These are phyloP conservation scores for Huiozyma sinensis DNA, from an alignment of 805 yeast genomes.

Conservation along the genomic window DNA sequence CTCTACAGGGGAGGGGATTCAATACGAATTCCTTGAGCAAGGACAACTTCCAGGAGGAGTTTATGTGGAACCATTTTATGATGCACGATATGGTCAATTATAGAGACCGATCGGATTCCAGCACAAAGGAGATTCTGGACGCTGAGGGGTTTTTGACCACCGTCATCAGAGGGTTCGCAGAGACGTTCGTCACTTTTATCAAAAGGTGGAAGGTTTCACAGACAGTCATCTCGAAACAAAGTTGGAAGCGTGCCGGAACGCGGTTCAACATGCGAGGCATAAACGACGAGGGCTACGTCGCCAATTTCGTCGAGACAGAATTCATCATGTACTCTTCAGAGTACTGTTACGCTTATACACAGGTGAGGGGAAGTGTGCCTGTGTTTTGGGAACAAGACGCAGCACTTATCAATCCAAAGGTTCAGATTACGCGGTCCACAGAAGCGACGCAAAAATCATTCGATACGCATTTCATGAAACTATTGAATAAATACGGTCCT, in stretches of 20 bases:
- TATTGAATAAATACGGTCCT: constrained; percentile 69
- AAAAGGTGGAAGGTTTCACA: constrained; percentile 35
- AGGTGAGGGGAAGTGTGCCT: constrained; percentile 90
- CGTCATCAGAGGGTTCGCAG: constrained; percentile 91
- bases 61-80: constrained; percentile 95
- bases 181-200: constrained; percentile 42
- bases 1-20: constrained; percentile 66
- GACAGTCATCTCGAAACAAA: constrained; percentile 82
- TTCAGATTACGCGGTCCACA: constrained; percentile 71
- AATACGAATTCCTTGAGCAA: constrained; percentile 34
- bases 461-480: constrained; percentile 62
- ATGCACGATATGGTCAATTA: constrained; percentile 70
- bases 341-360: constrained; percentile 65
- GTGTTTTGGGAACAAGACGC: constrained; percentile 97
- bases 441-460: constrained; percentile 92
- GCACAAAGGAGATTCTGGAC: constrained; percentile 51
- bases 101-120: constrained; percentile 54
- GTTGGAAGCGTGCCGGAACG: constrained; percentile 96
- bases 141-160: constrained; percentile 75
- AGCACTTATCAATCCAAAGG: constrained; percentile 76
- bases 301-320: constrained; percentile 93
- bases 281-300: constrained; percentile 90
- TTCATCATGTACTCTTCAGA: constrained; percentile 48
- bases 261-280: constrained; percentile 88
- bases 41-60: constrained; percentile 64